phyloP scores from a whole-genome alignment of 2,329 filamentous ascomycete species.

The Fusarium sp. region DNA sequence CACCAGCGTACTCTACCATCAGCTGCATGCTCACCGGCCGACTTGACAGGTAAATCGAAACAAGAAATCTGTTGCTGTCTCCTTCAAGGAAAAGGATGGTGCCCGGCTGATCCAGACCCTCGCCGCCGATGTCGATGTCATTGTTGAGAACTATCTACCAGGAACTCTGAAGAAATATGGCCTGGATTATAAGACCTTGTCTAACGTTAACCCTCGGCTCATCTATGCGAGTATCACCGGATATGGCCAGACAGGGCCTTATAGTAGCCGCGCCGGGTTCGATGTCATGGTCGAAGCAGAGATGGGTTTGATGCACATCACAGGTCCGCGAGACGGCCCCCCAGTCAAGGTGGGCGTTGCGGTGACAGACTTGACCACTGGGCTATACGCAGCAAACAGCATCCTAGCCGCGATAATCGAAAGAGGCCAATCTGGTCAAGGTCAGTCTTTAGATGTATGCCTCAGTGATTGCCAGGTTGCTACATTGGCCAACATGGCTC shows the following conservation, averaged over 20 bases:
- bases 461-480: conserved; percentile 96
- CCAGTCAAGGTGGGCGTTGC: conserved; percentile 97
- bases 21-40: background rate
- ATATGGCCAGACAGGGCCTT: conserved; percentile 93
- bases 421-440: conserved; percentile 74
- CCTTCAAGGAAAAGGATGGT: conserved; percentile 85
- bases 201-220: conserved; percentile 79
- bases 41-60: conserved; percentile 84
- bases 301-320: conserved; percentile 98
- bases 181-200: conserved; percentile 85
- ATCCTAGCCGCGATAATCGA: conserved; percentile 89
- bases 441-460: conserved; percentile 90
- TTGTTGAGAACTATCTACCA: conserved; percentile 96
- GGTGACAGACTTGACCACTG: conserved; percentile 93
- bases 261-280: conserved; percentile 85
- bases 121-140: conserved; percentile 81
- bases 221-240: conserved; percentile 96
- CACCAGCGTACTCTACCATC: too few species aligned
- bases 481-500: conserved; percentile 90
- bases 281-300: conserved; percentile 99
- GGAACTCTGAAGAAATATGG: conserved; percentile 88
- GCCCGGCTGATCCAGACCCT: conserved; percentile 86
- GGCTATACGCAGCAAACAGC: conserved; percentile 90
- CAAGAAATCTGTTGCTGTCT: conserved; percentile 91
- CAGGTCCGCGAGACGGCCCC: conserved; percentile 82